Evolutionary conservation across 352 stramenopile genomes (phyloP).

Genomic region (Plasmopara muralis): DNA sequence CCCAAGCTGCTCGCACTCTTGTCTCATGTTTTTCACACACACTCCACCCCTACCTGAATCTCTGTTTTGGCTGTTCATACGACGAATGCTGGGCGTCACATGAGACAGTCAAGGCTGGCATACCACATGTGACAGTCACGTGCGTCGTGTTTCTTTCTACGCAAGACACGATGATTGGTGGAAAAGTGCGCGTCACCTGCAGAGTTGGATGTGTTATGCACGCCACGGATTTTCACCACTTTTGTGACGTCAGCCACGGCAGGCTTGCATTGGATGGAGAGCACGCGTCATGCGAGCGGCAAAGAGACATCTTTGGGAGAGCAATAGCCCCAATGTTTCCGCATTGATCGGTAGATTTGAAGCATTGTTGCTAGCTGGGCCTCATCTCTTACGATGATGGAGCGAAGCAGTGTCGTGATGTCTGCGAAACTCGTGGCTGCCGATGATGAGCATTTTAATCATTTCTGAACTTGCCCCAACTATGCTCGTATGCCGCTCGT

Average conservation of each 20-base stretch:
- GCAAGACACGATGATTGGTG: conserved; percentile 16
- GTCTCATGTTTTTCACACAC: background rate
- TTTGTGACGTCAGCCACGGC: conserved; percentile 8
- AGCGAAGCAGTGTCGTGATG: background rate
- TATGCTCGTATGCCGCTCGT: conserved; percentile 4
- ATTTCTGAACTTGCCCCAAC: conserved; percentile 22
- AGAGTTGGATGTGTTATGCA: conserved; percentile 5
- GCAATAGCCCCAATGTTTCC: too few species aligned
- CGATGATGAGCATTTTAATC: conserved; percentile 6
- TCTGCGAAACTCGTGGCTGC: background rate
- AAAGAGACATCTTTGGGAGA: background rate
- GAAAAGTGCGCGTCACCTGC: conserved; percentile 14
- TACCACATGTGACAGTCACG: conserved; percentile 30
- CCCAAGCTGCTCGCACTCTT: background rate
- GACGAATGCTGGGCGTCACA: conserved; percentile 1
- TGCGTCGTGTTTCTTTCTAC: conserved; percentile 19
- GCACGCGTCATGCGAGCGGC: conserved; percentile 14
- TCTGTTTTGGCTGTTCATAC: background rate
- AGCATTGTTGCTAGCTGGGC: too few species aligned
- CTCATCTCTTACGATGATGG: too few species aligned
- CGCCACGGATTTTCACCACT: conserved; percentile 16
- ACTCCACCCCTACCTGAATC: background rate
- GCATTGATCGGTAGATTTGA: too few species aligned
- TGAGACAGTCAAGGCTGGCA: conserved; percentile 1
- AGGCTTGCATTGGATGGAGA: conserved; percentile 11